These are phyloP conservation scores for Solanum tacnaense DNA, from an alignment of 257 asterid species.

Conservation along the genomic window DNA sequence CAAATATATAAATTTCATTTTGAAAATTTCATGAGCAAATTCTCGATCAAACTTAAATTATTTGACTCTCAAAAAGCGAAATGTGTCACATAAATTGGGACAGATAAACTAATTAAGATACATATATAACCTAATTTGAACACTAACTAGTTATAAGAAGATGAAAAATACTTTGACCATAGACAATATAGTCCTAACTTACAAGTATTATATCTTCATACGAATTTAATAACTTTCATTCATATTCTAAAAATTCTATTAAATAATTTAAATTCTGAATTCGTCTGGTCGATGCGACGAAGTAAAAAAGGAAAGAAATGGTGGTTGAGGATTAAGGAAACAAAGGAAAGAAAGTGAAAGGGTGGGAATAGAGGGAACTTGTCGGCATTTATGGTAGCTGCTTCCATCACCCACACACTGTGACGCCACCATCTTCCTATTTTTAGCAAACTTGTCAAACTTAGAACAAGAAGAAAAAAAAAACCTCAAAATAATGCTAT, in stretches of 20 bases:
- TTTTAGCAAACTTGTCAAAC: neutral
- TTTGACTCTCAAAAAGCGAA: too few relatives aligned
- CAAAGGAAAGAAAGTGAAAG: neutral
- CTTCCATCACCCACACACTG: constrained; percentile 9
- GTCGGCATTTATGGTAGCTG: constrained; percentile 21
- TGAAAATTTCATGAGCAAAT: too few relatives aligned
- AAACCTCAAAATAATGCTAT: neutral
- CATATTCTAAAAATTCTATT: too few relatives aligned
- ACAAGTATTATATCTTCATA: neutral
- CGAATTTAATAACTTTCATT: too few relatives aligned
- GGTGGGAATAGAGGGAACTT: constrained; percentile 14
- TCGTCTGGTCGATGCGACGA: neutral
- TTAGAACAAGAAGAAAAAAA: neutral
- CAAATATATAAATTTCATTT: too few relatives aligned
- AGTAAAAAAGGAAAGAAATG: neutral
- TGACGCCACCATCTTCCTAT: neutral
- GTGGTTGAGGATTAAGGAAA: constrained; percentile 11
- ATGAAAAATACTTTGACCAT: neutral
- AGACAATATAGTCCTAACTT: neutral
- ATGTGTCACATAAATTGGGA: too few relatives aligned
- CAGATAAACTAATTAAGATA: neutral
- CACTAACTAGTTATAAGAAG: too few relatives aligned
- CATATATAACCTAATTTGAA: neutral
- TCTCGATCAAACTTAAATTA: too few relatives aligned
- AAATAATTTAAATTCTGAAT: neutral